Percentiles rank a stretch among this genome's conserved stretches.
Conservation (phyloP, 2,329 filamentous ascomycete genomes). For the Epichloe hybrida region DNA sequence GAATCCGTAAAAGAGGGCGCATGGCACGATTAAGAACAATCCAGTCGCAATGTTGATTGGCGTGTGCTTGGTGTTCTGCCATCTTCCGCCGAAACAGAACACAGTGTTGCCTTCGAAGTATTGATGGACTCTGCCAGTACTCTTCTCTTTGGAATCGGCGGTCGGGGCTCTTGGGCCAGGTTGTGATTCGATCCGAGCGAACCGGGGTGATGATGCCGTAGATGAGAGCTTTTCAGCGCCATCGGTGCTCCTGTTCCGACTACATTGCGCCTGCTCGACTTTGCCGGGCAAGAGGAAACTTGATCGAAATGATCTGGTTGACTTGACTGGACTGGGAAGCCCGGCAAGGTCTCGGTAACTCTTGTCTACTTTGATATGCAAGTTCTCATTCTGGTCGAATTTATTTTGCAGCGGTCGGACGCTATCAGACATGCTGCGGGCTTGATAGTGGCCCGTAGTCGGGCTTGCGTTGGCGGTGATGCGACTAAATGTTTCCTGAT, state of each 20-base stretch:
- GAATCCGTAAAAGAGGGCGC: slow-evolving; percentile 70
- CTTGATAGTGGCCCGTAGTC: slow-evolving; percentile 41
- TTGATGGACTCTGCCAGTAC: slow-evolving; percentile 60
- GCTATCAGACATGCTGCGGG: slow-evolving; percentile 60
- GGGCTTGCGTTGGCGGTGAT: slow-evolving; percentile 64
- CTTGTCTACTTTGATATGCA: slow-evolving; percentile 46
- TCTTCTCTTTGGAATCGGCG: slow-evolving; percentile 12
- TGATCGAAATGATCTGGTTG: slow-evolving; percentile 63
- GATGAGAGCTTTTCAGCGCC: slow-evolving; percentile 79
- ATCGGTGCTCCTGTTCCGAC: slow-evolving; percentile 41
- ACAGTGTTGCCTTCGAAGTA: slow-evolving; percentile 90
- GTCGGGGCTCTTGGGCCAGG: slow-evolving; percentile 9
- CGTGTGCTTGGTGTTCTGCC: slow-evolving; percentile 76
- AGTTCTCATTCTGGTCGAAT: slow-evolving; percentile 20
- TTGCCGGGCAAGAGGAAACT: slow-evolving; percentile 54
- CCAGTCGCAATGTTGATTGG: slow-evolving; percentile 86
- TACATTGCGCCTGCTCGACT: slow-evolving; percentile 34
- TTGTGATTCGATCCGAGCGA: slow-evolving; percentile 33
- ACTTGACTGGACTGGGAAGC: slow-evolving; percentile 49
- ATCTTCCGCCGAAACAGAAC: slow-evolving; percentile 73
- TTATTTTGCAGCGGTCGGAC: slow-evolving; percentile 57
- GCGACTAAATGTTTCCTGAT: slow-evolving; percentile 56
- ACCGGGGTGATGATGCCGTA: slow-evolving; percentile 58
- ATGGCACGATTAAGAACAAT: slow-evolving; percentile 64
- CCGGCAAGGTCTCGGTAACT: slow-evolving; percentile 39